These are phyloP conservation scores for Yamadazyma kanchanaburiensis DNA, from an alignment of 1,139 yeast species.

Conservation along the genomic window DNA sequence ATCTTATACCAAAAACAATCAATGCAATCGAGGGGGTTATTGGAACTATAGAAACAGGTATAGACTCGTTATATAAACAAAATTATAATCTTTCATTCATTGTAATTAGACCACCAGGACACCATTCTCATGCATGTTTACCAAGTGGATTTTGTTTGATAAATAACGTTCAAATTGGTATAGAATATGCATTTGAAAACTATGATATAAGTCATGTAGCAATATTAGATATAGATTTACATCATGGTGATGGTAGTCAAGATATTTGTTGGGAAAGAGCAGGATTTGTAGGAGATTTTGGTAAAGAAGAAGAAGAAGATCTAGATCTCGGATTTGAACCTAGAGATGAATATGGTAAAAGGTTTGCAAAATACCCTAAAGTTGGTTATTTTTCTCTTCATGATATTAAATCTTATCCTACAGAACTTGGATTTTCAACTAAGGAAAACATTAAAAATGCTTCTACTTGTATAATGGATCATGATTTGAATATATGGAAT, in stretches of 20 bases:
- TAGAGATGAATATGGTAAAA: slow-evolving; percentile 52
- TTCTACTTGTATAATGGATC: slow-evolving; percentile 77
- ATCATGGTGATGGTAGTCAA: slow-evolving; percentile 92
- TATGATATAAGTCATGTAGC: slow-evolving; percentile 78
- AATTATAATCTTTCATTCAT: slow-evolving; percentile 62
- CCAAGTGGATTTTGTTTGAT: slow-evolving; percentile 88
- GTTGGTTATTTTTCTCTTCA: slow-evolving; percentile 85
- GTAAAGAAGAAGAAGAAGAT: slow-evolving; percentile 43
- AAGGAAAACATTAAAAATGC: slow-evolving; percentile 72
- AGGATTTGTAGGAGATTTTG: slow-evolving; percentile 54
- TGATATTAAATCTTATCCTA: slow-evolving; percentile 84
- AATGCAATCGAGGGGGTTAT: slow-evolving; percentile 77
- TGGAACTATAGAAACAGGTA: slow-evolving; percentile 73
- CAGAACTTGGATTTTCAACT: slow-evolving; percentile 76
- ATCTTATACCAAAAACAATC: slow-evolving; percentile 63
- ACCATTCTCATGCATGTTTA: slow-evolving; percentile 79
- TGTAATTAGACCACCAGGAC: slow-evolving; percentile 82
- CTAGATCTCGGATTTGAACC: slow-evolving; percentile 26
- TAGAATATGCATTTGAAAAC: slow-evolving; percentile 68
- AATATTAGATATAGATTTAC: slow-evolving; percentile 78
- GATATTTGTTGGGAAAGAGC: slow-evolving; percentile 85
- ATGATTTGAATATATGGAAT: slow-evolving; percentile 80
- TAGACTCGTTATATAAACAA: slow-evolving; percentile 50
- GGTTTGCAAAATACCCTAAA: slow-evolving; percentile 53
- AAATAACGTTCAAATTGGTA: slow-evolving; percentile 79